Percentiles rank a stretch among this genome's conserved stretches.
Evolutionary conservation across 1,139 yeast genomes (phyloP).

Genomic region (Schwanniomyces etchellsii): DNA sequence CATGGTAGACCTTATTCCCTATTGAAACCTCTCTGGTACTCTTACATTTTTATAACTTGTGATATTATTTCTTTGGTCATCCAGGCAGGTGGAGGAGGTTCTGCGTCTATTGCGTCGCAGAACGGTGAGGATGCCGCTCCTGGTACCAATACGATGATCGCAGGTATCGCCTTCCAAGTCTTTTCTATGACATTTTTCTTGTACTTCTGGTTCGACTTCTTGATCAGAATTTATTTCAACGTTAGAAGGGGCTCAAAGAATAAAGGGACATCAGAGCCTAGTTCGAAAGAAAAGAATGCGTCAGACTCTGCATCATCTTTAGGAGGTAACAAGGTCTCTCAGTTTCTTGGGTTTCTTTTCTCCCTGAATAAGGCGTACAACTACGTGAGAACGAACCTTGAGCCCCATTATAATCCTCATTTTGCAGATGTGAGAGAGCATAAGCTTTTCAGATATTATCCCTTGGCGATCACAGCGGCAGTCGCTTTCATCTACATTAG

Average conservation of each 20-base stretch:
- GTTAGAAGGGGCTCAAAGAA: conserved; percentile 14
- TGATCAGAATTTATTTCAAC: conserved; percentile 36
- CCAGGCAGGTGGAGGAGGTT: conserved; percentile 82
- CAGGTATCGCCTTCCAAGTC: conserved; percentile 76
- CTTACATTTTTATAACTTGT: conserved; percentile 56
- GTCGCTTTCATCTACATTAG: conserved; percentile 62
- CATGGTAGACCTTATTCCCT: conserved; percentile 58
- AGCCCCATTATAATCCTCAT: conserved; percentile 30
- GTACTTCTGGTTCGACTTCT: conserved; percentile 47
- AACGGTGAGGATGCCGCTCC: conserved; percentile 25
- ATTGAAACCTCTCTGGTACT: conserved; percentile 67
- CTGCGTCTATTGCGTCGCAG: conserved; percentile 51
- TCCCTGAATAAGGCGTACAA: conserved; percentile 18
- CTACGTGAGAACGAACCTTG: conserved; percentile 22
- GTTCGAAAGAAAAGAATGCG: neutral
- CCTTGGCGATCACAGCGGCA: conserved; percentile 46
- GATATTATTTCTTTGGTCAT: conserved; percentile 66
- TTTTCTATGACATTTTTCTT: conserved; percentile 64
- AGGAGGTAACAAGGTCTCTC: neutral
- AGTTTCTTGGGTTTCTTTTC: conserved; percentile 17
- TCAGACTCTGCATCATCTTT: neutral
- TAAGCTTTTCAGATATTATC: conserved; percentile 41
- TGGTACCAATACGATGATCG: conserved; percentile 76
- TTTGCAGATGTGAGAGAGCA: conserved; percentile 36
- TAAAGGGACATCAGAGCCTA: neutral